A percentile compares a stretch with the other conserved stretches of the same genome.
These are phyloP conservation scores for Odontarrhena argentea DNA, from an alignment of 345 rosid genomes.

Conservation along the genomic window DNA sequence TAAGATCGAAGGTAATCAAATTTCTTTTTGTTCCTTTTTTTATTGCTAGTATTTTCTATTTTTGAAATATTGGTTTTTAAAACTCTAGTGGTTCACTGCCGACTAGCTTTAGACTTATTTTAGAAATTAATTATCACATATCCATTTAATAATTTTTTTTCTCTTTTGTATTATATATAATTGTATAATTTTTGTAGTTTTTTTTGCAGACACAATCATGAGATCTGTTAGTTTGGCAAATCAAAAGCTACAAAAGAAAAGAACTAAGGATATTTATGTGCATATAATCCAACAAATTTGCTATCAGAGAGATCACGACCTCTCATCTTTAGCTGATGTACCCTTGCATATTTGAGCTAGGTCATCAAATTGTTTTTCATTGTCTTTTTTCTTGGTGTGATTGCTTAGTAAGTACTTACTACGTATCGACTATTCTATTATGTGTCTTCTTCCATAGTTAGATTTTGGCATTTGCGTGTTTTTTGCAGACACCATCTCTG, in stretches of 20 bases:
- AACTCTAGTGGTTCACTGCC: too few species aligned
- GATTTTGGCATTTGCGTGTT: not conserved
- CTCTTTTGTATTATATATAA: not conserved
- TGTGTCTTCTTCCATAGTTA: not conserved
- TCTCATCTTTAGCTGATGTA: constrained; percentile 30
- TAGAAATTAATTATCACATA: not conserved
- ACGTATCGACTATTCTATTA: not conserved
- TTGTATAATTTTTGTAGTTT: not conserved
- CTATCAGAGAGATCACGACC: constrained; percentile 18
- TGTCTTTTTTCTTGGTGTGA: not conserved
- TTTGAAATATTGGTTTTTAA: too few species aligned
- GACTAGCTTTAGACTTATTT: too few species aligned
- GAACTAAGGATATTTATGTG: not conserved
- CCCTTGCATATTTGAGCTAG: constrained; percentile 35
- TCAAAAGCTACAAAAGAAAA: not conserved
- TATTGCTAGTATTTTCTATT: too few species aligned
- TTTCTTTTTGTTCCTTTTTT: too few species aligned
- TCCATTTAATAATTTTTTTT: not conserved
- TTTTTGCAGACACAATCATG: not conserved
- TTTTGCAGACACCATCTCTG: constrained; percentile 20
- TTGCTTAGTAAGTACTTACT: not conserved
- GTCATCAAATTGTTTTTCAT: not conserved
- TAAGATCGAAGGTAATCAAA: too few species aligned
- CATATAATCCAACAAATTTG: constrained; percentile 11
- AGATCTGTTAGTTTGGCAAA: not conserved